Base-by-base conservation (phyloP, 73 alveolate species). In the Symbiodinium natans region DNA sequence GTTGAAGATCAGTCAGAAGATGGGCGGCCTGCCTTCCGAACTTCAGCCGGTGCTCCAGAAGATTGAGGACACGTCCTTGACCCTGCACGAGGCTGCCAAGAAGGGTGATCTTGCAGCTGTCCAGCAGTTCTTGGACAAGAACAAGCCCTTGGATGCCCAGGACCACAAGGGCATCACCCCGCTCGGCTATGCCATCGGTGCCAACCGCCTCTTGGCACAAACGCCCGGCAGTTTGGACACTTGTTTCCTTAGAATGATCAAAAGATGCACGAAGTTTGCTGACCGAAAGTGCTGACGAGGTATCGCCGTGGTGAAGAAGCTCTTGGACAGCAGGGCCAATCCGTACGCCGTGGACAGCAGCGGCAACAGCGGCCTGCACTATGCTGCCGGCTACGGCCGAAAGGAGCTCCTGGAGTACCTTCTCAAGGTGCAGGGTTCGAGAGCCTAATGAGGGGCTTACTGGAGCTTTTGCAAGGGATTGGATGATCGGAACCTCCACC, bases 341-440 rank as follows among this genome's bases (percentile, higher is more conserved):
- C 86, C 86, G 27, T 77, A 34, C 86, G 41, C 86, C 15, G 86
- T 77, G 41, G 86, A 77, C 86, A 34, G 88, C 88, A 29, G 46
- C 11, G 98, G 98, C 90, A 92, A 92, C 90, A 92, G 98, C 82
- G 98, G 98, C 82, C 80, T 92, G 33, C 98, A 92, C 82, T 92
- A 92, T 33, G 98, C 98, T n/a, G 98, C 98, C 3, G 98, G 98
- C 82, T 92, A 92, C 84, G 98, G 98, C 73, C 89, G 98, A n/a
- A 92, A 74, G 86, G 98, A 92, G 63, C 90, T 92, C 82, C 33
- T 92, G 98, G 98, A 92, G 75, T 89, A 89, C 87, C 38, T 89
- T 75, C 88, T 89, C 80, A 52, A 52, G 71, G 71, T 52, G 23
- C n/a, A n/a, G n/a, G n/a, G n/a, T n/a, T n/a, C n/a, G n/a, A n/a